Evolutionary conservation across 163 green algal genomes (phyloP).

Genomic region (Picocystis sp.): DNA sequence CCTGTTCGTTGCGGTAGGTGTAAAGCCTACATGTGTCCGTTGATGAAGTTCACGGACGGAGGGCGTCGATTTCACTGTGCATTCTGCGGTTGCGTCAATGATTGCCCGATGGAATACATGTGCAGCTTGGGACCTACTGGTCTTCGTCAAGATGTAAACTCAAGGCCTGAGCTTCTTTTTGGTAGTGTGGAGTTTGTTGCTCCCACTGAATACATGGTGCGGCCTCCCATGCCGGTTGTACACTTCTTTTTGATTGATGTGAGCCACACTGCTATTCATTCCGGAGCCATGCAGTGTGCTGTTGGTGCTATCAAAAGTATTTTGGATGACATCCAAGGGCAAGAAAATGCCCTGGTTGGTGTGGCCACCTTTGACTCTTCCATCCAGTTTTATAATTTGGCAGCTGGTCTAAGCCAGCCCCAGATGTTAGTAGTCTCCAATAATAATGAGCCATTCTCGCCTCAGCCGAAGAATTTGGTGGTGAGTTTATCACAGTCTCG

Average conservation of each 20-base stretch:
- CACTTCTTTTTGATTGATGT: slow-evolving; percentile 89
- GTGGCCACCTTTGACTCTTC: slow-evolving; percentile 73
- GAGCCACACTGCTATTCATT: slow-evolving; percentile 38
- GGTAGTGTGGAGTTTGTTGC: slow-evolving; percentile 62
- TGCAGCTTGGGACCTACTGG: slow-evolving; percentile 1
- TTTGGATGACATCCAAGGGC: slow-evolving; percentile 50
- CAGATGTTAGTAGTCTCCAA: slow-evolving; percentile 79
- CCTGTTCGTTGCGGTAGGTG: slow-evolving; percentile 73
- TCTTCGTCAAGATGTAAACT: slow-evolving; percentile 37
- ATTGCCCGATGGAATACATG: slow-evolving; percentile 24
- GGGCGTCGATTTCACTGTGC: slow-evolving; percentile 65
- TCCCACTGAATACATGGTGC: slow-evolving; percentile 48
- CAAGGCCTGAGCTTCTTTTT: slow-evolving; percentile 71
- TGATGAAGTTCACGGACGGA: slow-evolving; percentile 57
- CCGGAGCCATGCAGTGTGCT: slow-evolving; percentile 43
- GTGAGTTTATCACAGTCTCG: slow-evolving; percentile 4
- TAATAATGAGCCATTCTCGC: slow-evolving; percentile 44
- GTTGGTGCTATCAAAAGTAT: slow-evolving; percentile 48
- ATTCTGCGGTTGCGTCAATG: slow-evolving; percentile 57
- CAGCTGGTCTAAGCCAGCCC: slow-evolving; percentile 16
- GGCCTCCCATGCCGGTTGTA: slow-evolving; percentile 50
- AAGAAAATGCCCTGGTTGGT: slow-evolving; percentile 41
- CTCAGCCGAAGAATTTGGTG: slow-evolving; percentile 15
- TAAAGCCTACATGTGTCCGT: slow-evolving; percentile 93
- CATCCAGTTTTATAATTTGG: slow-evolving; percentile 75